Conservation (phyloP, 2,329 filamentous ascomycete genomes). For the Fulvia fulva region DNA sequence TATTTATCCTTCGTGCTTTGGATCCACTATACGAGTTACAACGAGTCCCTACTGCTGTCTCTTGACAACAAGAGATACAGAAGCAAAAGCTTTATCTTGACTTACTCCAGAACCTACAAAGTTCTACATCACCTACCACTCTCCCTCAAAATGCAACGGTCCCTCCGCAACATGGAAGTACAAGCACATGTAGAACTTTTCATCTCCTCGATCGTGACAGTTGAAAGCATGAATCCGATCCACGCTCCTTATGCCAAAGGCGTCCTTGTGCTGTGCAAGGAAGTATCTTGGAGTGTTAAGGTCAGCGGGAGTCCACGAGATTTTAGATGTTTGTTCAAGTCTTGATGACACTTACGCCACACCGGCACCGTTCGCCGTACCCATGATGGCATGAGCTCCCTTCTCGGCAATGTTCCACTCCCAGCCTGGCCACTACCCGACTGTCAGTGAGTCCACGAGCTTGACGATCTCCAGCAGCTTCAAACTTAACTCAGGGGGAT, state of each 20-base stretch:
- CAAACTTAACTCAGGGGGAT: not conserved
- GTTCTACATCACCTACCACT: too few species aligned
- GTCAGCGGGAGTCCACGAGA: too few species aligned
- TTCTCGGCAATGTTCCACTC: not conserved
- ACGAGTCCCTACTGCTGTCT: too few species aligned
- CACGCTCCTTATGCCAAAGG: not conserved
- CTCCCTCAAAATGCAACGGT: not conserved
- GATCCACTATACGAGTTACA: too few species aligned
- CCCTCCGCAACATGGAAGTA: not conserved
- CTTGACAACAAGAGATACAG: too few species aligned
- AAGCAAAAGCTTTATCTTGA: too few species aligned
- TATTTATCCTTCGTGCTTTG: not conserved
- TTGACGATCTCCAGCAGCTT: too few species aligned
- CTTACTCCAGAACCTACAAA: too few species aligned
- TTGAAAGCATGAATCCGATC: not conserved
- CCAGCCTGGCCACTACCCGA: not conserved
- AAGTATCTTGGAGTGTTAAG: not conserved
- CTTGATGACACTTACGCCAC: not conserved
- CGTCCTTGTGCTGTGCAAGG: not conserved
- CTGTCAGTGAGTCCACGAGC: not conserved
- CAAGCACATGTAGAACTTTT: not conserved
- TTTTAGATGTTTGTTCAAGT: too few species aligned
- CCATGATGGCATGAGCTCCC: not conserved
- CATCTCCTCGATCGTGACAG: not conserved
- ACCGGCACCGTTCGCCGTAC: not conserved